Evolutionary conservation across 1,284 basidiomycete species (phyloP).

Genomic region (Boletus mariae): DNA sequence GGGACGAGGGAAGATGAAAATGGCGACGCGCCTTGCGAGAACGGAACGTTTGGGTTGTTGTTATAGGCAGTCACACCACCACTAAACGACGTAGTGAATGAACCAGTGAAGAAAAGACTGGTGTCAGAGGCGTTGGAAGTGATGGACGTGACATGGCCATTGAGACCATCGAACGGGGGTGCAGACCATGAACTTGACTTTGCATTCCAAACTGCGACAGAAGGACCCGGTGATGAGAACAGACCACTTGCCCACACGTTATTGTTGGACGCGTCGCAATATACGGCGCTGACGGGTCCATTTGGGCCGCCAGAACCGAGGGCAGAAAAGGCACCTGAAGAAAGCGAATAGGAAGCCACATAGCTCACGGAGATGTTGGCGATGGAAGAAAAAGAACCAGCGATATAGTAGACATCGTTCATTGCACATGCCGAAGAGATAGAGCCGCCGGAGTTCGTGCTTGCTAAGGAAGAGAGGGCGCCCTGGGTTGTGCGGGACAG

Average conservation of each 20-base stretch:
- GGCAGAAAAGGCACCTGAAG: conserved; percentile 55
- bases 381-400: conserved; percentile 73
- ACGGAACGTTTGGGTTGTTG: conserved; percentile 74
- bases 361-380: conserved; percentile 56
- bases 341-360: conserved; percentile 69
- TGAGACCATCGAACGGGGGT: conserved; percentile 80
- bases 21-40: conserved; percentile 74
- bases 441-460: conserved; percentile 67
- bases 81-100: conserved; percentile 73
- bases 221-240: conserved; percentile 69
- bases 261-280: conserved; percentile 70
- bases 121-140: conserved; percentile 66
- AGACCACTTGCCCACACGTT: conserved; percentile 85
- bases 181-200: conserved; percentile 66
- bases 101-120: conserved; percentile 85
- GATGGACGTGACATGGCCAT: conserved; percentile 73
- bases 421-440: conserved; percentile 66
- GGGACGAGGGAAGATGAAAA: conserved; percentile 91
- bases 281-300: conserved; percentile 73
- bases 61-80: conserved; percentile 57
- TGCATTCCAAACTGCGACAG: conserved; percentile 79
- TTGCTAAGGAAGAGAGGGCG: conserved; percentile 58
- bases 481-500: conserved; percentile 64
- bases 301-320: conserved; percentile 62
- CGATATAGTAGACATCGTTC: conserved; percentile 65